Base-by-base conservation (phyloP, 495 filamentous ascomycete species). In the Penicillium subrubescens region DNA sequence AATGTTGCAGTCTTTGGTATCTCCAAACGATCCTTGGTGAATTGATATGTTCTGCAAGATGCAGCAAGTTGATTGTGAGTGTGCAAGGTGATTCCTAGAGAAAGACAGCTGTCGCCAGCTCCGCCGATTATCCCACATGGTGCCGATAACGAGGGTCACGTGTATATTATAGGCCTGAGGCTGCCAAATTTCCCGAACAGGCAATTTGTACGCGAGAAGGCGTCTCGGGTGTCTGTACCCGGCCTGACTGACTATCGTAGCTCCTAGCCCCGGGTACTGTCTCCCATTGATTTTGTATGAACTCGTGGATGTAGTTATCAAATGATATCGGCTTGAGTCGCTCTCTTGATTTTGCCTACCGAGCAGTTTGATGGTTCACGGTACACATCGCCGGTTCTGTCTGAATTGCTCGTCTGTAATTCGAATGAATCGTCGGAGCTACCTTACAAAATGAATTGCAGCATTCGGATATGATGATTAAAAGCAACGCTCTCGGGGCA, bases 61-160 rank as follows among this genome's bases (percentile, higher is more conserved):
- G 33, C 31, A 27, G 58, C 15, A 34, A 39, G 34, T 37, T 33
- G 15, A 19, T 27, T 41, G 19, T 53, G 46, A 21, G 31, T 46
- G 29, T 56, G 8, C 53, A 56, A 53, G 8, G 25, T 35, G 51
- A 44, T 59, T 54, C 59, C 33, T 53, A 54, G 62, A 61, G 43
- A 64, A 60, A 62, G 63, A 52, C 67, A 68, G 61, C 64, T 67
- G 64, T 67, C 50, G 61, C 63, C 57, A 67, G 60, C 64, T 69
- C 67, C 62, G 61, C 66, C 66, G 62, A 64, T 64, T 60, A 65
- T 68, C 62, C 60, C 60, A 66, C 63, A 63, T 60, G 63, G 66
- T 46, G 19, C 52, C 43, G 66, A 65, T 69, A 63, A 63, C 25
- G 2, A 23, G 14, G 48, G 37, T 67, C 60, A 65, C 63, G 58